Conservation (phyloP, 2,329 filamentous ascomycete species). For the Fusarium stilboides region DNA sequence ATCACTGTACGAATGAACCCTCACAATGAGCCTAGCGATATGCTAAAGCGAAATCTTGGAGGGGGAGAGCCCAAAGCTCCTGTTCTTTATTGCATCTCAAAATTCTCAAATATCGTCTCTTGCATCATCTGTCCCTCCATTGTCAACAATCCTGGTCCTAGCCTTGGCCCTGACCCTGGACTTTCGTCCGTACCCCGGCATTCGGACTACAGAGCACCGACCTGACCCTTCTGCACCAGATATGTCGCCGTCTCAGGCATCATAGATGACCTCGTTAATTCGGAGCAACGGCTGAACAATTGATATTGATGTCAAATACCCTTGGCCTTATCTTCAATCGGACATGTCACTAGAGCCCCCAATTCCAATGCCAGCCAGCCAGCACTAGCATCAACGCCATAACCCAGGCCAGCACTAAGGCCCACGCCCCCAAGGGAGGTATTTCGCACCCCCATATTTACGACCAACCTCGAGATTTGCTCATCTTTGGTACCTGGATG, state of each 20-base stretch:
- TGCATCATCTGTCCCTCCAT: slow-evolving; percentile 42
- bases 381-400: slow-evolving; percentile 28
- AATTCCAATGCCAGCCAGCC: slow-evolving; percentile 23
- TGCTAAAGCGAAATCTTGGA: slow-evolving; percentile 20
- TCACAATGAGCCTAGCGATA: slow-evolving; percentile 32
- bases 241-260: slow-evolving; percentile 20
- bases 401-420: slow-evolving; percentile 17
- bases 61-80: slow-evolving; percentile 18
- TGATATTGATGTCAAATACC: slow-evolving; percentile 16
- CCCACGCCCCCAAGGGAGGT: slow-evolving; percentile 29
- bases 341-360: slow-evolving; percentile 24
- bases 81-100: slow-evolving; percentile 35
- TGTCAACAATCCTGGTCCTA: slow-evolving; percentile 25
- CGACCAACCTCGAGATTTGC: slow-evolving; percentile 27
- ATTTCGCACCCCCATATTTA: slow-evolving; percentile 19
- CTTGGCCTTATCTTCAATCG: slow-evolving; percentile 22
- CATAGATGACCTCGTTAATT: slow-evolving; percentile 22
- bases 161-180: slow-evolving; percentile 36
- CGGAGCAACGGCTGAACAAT: slow-evolving; percentile 34
- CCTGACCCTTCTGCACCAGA: slow-evolving; percentile 15
- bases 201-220: slow-evolving; percentile 22
- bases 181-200: slow-evolving; percentile 37
- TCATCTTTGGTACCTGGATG: slow-evolving; percentile 26
- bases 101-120: slow-evolving; percentile 43
- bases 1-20: slow-evolving; percentile 5